These are phyloP conservation scores for Aspergillus sp. DNA, from an alignment of 2,329 filamentous ascomycete genomes.

Conservation along the genomic window DNA sequence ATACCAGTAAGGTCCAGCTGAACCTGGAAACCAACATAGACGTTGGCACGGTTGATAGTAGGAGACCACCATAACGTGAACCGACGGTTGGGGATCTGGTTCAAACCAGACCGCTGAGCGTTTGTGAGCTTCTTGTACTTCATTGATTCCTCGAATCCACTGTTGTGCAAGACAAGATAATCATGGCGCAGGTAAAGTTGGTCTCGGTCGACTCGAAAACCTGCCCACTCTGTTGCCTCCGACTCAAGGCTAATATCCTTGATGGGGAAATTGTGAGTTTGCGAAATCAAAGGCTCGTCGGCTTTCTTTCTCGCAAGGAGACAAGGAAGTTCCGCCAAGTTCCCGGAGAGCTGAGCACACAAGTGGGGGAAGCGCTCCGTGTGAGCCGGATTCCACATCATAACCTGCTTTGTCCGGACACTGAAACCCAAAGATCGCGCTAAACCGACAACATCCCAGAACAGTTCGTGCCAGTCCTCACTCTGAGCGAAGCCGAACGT, in stretches of 20 bases:
- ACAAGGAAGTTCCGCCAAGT: neutral
- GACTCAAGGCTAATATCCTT: slow-evolving; percentile 38
- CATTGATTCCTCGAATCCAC: slow-evolving; percentile 58
- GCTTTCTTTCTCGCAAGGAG: no score
- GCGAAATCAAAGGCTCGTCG: slow-evolving; percentile 4
- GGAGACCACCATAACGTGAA: slow-evolving; percentile 98
- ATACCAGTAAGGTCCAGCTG: slow-evolving; percentile 96
- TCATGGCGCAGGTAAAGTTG: slow-evolving; percentile 46
- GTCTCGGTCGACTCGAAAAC: slow-evolving; percentile 45
- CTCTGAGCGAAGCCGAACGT: no score
- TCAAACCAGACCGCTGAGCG: slow-evolving; percentile 89
- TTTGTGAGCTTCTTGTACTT: slow-evolving; percentile 99
- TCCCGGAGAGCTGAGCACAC: slow-evolving; percentile 7
- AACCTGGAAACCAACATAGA: slow-evolving; percentile 98
- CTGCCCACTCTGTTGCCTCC: slow-evolving; percentile 41
- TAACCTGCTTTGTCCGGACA: no score
- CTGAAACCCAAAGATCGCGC: no score
- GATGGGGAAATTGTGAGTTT: slow-evolving; percentile 32
- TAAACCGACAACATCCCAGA: no score
- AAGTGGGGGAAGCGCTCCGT: neutral
- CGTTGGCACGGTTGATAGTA: slow-evolving; percentile 89
- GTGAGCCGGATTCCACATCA: no score
- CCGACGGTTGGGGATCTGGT: slow-evolving; percentile 96
- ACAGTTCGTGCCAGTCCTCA: no score
- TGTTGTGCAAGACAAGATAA: slow-evolving; percentile 42